phyloP scores from a whole-genome alignment of 306 rosid species.

The Urtica urens region DNA sequence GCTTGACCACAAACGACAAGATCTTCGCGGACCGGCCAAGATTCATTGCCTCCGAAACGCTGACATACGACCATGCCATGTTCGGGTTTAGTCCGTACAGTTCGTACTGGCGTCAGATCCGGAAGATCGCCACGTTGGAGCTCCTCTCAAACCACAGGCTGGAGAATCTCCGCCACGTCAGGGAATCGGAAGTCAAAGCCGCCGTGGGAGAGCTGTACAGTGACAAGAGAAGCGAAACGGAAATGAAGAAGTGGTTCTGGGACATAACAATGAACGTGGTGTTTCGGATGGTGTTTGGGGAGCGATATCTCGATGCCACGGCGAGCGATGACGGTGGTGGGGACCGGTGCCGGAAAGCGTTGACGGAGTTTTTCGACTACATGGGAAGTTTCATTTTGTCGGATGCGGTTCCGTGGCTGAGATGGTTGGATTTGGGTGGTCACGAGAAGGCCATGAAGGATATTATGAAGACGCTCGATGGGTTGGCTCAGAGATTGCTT shows the following conservation, averaged over 20 bases:
- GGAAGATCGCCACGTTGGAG: constrained; percentile 9
- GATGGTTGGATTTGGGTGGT: constrained; percentile 10
- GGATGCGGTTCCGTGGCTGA: constrained; percentile 6
- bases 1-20: constrained; percentile 11
- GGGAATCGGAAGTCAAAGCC: constrained; percentile 2
- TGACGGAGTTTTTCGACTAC: not conserved
- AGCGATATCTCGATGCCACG: not conserved
- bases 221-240: not conserved
- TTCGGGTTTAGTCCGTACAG: constrained; percentile 5
- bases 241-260: constrained; percentile 5
- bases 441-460: constrained; percentile 12
- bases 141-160: constrained; percentile 11
- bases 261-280: constrained; percentile 4
- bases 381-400: not conserved
- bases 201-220: not conserved
- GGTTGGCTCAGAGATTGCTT: not conserved
- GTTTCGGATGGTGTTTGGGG: constrained; percentile 9
- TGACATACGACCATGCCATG: constrained; percentile 20
- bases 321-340: not conserved
- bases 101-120: constrained; percentile 18
- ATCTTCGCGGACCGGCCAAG: constrained; percentile 15
- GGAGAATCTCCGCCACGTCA: constrained; percentile 1
- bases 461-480: not conserved
- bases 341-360: not conserved
- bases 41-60: not conserved